Evolutionary conservation across 2,329 filamentous ascomycete genomes (phyloP).

Genomic region (Cladorrhinum sp.): DNA sequence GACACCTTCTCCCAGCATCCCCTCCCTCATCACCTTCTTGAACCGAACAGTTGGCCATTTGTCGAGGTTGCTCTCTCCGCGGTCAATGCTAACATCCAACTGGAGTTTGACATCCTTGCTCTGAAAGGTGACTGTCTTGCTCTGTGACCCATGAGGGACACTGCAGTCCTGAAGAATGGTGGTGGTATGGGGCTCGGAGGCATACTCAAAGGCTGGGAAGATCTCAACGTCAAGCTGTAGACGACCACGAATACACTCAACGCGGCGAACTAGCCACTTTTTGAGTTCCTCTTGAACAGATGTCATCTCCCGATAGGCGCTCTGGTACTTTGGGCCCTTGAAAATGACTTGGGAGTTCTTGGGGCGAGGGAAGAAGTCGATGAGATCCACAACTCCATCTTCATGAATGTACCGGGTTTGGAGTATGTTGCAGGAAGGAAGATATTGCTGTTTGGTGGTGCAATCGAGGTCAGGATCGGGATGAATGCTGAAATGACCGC

Average conservation of each 20-base stretch:
- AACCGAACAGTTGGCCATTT: constrained; percentile 55
- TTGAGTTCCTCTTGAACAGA: constrained; percentile 61
- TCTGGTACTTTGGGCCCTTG: constrained; percentile 43
- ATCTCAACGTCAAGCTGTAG: constrained; percentile 66
- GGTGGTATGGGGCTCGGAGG: constrained; percentile 58
- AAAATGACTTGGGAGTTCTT: constrained; percentile 54
- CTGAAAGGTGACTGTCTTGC: constrained; percentile 63
- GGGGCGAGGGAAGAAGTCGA: constrained; percentile 74
- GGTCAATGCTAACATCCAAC: constrained; percentile 65
- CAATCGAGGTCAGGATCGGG: constrained; percentile 49
- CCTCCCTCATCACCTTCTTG: constrained; percentile 47
- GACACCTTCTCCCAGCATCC: constrained; percentile 60
- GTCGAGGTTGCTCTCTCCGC: constrained; percentile 46
- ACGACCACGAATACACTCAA: constrained; percentile 68
- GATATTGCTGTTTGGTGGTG: constrained; percentile 75
- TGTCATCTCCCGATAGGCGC: constrained; percentile 51
- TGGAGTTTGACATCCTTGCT: constrained; percentile 59
- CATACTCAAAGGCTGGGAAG: constrained; percentile 72
- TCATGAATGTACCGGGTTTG: constrained; percentile 77
- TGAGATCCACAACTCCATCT: constrained; percentile 67
- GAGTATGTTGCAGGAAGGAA: constrained; percentile 71
- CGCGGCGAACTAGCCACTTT: constrained; percentile 66
- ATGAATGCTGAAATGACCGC: constrained; percentile 69
- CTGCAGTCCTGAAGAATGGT: constrained; percentile 48
- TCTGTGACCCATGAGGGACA: constrained; percentile 39